Conservation (phyloP, 306 rosid genomes). For the Cicer judaicum region DNA sequence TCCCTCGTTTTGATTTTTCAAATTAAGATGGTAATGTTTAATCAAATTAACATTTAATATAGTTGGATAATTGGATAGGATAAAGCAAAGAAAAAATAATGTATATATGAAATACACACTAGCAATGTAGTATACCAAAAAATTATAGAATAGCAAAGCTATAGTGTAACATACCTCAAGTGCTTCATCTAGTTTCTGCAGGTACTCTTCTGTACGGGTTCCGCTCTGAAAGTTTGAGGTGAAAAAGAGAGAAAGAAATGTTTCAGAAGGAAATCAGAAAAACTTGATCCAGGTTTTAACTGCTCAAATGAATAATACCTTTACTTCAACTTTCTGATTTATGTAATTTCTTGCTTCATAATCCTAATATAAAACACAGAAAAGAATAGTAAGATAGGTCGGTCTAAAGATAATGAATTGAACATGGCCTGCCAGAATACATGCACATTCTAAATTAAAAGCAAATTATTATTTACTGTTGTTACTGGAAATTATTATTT, state of each 20-base stretch:
- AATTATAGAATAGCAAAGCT: conserved; percentile 9
- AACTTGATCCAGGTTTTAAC: conserved; percentile 40
- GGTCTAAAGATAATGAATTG: conserved; percentile 13
- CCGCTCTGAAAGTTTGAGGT: conserved; percentile 68
- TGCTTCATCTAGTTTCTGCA: conserved; percentile 77
- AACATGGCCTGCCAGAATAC: conserved; percentile 10
- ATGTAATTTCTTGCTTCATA: conserved; percentile 80
- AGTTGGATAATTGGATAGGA: conserved; percentile 16
- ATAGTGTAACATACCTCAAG: conserved; percentile 64
- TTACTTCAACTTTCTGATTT: conserved; percentile 86
- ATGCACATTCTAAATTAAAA: conserved; percentile 21
- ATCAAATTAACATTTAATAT: conserved; percentile 10
- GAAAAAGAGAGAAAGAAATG: conserved; percentile 5
- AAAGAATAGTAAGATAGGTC: conserved; percentile 22
- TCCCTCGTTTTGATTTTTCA: conserved; percentile 4
- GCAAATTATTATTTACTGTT: conserved; percentile 23
- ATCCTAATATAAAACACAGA: conserved; percentile 58
- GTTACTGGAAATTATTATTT: conserved; percentile 31
- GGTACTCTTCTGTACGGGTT: conserved; percentile 71
- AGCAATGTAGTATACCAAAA: conserved; percentile 13
- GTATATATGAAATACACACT: not conserved
- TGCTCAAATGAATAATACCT: conserved; percentile 53
- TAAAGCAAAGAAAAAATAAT: conserved; percentile 10
- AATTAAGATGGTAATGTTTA: not conserved
- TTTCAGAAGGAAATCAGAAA: conserved; percentile 22